phyloP scores from a whole-genome alignment of 768 basidiomycete species.

The Lentinula detonsa region DNA sequence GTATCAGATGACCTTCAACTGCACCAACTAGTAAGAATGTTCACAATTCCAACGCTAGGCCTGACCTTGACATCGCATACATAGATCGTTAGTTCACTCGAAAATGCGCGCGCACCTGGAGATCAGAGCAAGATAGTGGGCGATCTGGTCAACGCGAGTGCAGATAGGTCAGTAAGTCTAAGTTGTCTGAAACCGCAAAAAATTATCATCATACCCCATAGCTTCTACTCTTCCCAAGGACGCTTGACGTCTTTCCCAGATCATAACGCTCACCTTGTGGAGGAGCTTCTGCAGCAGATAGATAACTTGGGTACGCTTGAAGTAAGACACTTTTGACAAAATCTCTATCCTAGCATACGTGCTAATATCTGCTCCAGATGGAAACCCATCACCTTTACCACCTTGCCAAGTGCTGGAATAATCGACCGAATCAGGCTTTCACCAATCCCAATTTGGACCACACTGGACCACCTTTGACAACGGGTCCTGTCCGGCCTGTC shows the following conservation, averaged over 20 bases:
- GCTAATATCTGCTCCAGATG: conserved; percentile 46
- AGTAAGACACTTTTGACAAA: conserved; percentile 30
- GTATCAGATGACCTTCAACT: conserved; percentile 54
- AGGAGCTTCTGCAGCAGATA: conserved; percentile 42
- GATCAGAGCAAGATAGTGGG: conserved; percentile 32
- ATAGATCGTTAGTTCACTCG: conserved; percentile 43
- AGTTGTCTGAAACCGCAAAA: neutral
- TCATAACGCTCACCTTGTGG: conserved; percentile 59
- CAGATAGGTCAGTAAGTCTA: conserved; percentile 54
- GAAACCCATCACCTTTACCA: conserved; percentile 81
- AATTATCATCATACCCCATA: conserved; percentile 18
- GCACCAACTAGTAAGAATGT: conserved; percentile 36
- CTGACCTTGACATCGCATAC: neutral
- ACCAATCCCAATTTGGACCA: conserved; percentile 12
- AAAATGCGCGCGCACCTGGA: conserved; percentile 35
- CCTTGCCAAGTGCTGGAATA: conserved; percentile 65
- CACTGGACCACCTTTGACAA: conserved; percentile 35
- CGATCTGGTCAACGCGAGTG: conserved; percentile 65
- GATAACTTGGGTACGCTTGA: conserved; percentile 62
- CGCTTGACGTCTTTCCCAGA: conserved; percentile 78
- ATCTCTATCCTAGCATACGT: neutral
- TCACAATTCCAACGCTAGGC: neutral
- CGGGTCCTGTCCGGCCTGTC: conserved; percentile 35
- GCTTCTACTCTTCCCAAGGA: conserved; percentile 86
- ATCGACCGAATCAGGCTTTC: conserved; percentile 19